Conservation (phyloP, 2,329 filamentous ascomycete species). For the Exophiala spinifera region DNA sequence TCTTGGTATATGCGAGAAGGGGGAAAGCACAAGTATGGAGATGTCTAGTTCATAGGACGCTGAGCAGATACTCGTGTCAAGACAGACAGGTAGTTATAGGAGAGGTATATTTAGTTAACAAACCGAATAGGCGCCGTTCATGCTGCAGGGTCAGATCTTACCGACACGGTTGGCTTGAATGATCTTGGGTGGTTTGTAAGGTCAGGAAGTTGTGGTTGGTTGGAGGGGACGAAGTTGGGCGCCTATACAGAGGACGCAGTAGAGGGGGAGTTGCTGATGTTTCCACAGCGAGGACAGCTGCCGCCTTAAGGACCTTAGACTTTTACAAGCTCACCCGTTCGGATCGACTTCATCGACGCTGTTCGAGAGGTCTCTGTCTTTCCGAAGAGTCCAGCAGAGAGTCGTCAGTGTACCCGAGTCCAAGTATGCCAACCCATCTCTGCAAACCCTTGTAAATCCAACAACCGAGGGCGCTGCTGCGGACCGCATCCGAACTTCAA, state of each 20-base stretch:
- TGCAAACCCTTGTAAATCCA: too few relatives aligned
- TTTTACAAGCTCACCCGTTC: too few relatives aligned
- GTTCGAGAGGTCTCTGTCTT: too few relatives aligned
- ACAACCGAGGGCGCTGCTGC: too few relatives aligned
- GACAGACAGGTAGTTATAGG: neutral
- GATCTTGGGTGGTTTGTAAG: constrained; percentile 16
- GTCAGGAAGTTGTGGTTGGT: constrained; percentile 16
- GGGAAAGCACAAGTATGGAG: neutral
- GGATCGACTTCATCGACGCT: too few relatives aligned
- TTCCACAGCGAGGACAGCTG: too few relatives aligned
- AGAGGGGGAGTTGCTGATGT: too few relatives aligned
- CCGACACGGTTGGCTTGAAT: constrained; percentile 15
- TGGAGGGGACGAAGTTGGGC: constrained; percentile 12
- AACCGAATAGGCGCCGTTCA: constrained; percentile 19
- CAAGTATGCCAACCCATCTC: too few relatives aligned
- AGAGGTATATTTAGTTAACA: neutral
- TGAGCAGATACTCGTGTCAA: neutral
- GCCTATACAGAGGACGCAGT: constrained; percentile 16
- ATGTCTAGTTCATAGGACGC: neutral
- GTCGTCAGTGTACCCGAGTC: too few relatives aligned
- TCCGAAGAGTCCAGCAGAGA: too few relatives aligned
- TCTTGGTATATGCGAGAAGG: too few relatives aligned
- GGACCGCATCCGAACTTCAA: too few relatives aligned
- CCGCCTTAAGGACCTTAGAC: neutral
- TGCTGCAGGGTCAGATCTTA: constrained; percentile 12